These are phyloP conservation scores for Colletotrichum sp. DNA, from an alignment of 2,329 filamentous ascomycete genomes.

Conservation along the genomic window DNA sequence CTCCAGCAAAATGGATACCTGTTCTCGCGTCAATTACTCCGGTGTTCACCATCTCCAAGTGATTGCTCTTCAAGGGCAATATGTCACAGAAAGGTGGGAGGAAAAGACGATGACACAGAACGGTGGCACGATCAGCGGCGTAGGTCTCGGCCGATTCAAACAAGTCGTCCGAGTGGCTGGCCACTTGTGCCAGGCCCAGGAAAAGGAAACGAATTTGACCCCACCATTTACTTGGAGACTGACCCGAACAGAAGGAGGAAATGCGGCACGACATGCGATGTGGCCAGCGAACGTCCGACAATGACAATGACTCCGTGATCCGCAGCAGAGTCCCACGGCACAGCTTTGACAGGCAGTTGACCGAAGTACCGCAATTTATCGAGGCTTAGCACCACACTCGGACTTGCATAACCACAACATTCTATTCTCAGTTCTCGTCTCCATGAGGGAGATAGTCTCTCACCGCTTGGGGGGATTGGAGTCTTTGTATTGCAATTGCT, in stretches of 20 bases:
- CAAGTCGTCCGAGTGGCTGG: not conserved
- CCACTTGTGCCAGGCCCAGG: not conserved
- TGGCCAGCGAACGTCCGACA: not conserved
- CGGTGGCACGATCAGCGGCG: not conserved
- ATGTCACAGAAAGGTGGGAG: not conserved
- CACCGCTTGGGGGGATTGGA: not conserved
- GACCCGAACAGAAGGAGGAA: not conserved
- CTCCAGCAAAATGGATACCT: not conserved
- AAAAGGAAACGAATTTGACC: not conserved
- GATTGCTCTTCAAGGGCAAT: not conserved
- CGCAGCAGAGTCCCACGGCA: not conserved
- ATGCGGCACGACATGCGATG: not conserved
- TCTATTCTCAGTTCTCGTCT: not conserved
- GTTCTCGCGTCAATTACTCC: not conserved
- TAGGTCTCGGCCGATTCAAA: not conserved
- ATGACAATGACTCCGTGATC: not conserved
- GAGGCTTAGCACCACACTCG: not conserved
- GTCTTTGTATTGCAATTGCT: not conserved
- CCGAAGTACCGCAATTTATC: not conserved
- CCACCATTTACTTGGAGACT: not conserved
- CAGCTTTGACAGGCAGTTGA: not conserved
- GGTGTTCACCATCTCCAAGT: not conserved
- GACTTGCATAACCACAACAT: not conserved
- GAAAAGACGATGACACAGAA: not conserved
- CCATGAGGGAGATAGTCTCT: not conserved